Percentiles rank a stretch among this genome's conserved stretches.
These are phyloP conservation scores for Pezicula carpinea DNA, from an alignment of 2,329 filamentous ascomycete genomes.

Conservation along the genomic window DNA sequence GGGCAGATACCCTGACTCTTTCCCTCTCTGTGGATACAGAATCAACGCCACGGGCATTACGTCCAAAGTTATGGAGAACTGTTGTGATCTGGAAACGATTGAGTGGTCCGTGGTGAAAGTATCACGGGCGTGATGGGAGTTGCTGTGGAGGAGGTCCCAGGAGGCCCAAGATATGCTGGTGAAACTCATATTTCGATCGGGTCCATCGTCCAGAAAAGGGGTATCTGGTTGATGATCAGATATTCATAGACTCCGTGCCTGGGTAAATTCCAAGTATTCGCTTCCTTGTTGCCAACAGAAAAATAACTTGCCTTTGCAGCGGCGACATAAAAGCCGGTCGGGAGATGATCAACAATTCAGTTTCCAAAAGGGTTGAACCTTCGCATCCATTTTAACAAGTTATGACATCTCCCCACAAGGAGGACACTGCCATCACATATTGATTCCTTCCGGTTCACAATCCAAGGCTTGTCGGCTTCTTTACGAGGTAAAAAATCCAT, in stretches of 20 bases:
- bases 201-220: neutral
- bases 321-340: neutral
- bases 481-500: neutral
- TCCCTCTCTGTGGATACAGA: too few relatives aligned
- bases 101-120: too few relatives aligned
- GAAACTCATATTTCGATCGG: constrained; percentile 3
- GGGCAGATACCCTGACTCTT: too few relatives aligned
- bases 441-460: neutral
- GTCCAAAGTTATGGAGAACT: too few relatives aligned
- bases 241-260: neutral
- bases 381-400: neutral
- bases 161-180: constrained; percentile 2
- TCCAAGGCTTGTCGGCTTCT: neutral
- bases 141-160: neutral
- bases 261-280: neutral
- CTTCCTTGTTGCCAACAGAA: neutral
- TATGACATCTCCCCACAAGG: neutral
- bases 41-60: too few relatives aligned
- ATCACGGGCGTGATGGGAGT: too few relatives aligned
- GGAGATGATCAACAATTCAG: too few relatives aligned
- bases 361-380: neutral
- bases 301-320: neutral
- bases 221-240: neutral
- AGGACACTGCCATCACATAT: neutral
- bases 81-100: too few relatives aligned